Base-by-base conservation (phyloP, 2,329 filamentous ascomycete genomes). In the Pseudopyrenochaeta lycopersici region DNA sequence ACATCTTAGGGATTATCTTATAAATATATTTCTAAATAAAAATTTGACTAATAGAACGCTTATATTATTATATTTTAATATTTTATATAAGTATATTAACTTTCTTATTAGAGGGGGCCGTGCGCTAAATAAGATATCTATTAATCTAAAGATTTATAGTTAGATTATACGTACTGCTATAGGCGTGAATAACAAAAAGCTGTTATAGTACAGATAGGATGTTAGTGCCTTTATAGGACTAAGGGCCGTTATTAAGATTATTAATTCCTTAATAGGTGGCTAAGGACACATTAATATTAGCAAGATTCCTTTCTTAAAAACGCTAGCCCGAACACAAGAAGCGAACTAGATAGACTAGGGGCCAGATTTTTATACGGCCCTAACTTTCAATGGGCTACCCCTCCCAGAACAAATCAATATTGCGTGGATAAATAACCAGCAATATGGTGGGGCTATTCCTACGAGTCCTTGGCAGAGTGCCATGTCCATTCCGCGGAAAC, bases 221-320 rank as follows among this genome's bases (percentile, higher is more conserved):
- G 12, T 20, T 27, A 48, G 15, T 31, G 14, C 40, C 29, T 20
- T 47, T 39, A n/a, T 17, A 14, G 32, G 32, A 4, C 12, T 17
- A 11, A 35, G 11, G 18, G 43, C 43, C 21, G 31, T 46, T 2
- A 46, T 46, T 36, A 29, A 46, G 43, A 46, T 46, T 46, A 29
- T 46, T 17, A 29, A 46, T 36, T 46, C 43, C 31, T 36, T 46
- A n/a, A 46, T 29, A 33, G 43, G 43, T 17, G 29, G 43, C 14
- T 46, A 29, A 29, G 43, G 43, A 11, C 43, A 46, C 21, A 36
- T 46, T 29, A 46, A 36, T 32, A 29, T 46, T 29, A 29, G 35
- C 43, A 29, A 33, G 29, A 46, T 46, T 46, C 35, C 43, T 12
- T 46, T 46, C 43, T 46, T 29, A 11, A 46, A 46, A 27, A 46